Base-by-base conservation (phyloP, 768 basidiomycete species). In the Russula lepida region DNA sequence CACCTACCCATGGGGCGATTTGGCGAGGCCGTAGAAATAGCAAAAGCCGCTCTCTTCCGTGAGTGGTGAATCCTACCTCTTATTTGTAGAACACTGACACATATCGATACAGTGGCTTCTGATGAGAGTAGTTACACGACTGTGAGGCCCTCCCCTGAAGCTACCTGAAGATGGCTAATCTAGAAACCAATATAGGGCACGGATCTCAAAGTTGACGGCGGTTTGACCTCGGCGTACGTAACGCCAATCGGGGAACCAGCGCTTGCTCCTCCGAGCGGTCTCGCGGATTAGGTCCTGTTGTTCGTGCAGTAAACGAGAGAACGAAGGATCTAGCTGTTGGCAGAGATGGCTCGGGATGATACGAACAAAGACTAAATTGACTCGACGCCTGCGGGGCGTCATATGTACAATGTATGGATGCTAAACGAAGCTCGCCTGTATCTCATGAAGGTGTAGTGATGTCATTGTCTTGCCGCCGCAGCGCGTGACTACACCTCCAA, bases 111-210 rank as follows among this genome's bases (percentile, higher is more conserved):
- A 88, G 88, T 93, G 69, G 97, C 94, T 4, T 92, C 90, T 66
- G 90, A 95, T 72, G 97, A 99, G 54, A 94, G 92, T 68, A 94
- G 91, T 72, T 99, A 95, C 72, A 82, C 98, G 71, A 99, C 94
- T 25, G 95, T 95, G 68, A 49, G 84, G 75, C 49, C 54, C 23
- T 21, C 23, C 49, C 47, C 25, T 28, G 52, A 49, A 50, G 28
- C 23, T 25, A 43, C 43, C 17, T 6, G 1, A 19, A 15, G 51
- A 33, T 37, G 32, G 11, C 35, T 67, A 48, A 65, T 50, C 19
- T 61, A 15, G 8, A 19, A 23, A 59, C 35, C 35, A 56, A 33
- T 12, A 21, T 53, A 91, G 89, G 89, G 89, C 41, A 86, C 87
- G 54, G 95, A 98, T 73, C 93, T 98, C 78, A 85, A 86, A 70